Evolutionary conservation across 2,329 filamentous ascomycete genomes (phyloP), one percentile per base, ranked within the genome.

Genomic region (Verticillium dahliae): DNA sequence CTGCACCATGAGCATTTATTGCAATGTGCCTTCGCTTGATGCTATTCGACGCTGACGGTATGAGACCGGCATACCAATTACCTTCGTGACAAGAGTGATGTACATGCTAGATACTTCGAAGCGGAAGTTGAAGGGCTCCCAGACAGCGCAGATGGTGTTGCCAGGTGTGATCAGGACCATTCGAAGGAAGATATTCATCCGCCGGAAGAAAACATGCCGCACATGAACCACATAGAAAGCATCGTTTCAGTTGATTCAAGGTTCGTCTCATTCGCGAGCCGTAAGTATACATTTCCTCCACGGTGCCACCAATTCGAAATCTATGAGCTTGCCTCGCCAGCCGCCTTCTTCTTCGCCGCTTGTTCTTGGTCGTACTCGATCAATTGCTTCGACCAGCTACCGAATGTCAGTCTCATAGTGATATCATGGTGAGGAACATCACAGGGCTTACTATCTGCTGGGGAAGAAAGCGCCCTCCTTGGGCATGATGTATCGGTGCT

Each of bases 391-490:
- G 76, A 78, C 78, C 78, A 80, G 67, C 78, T 80, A 60, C 61
- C 37, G 14, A n/a, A n/a, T 10, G 66, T 71, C 57, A 74, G 71
- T 58, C 18, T 13, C 4, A 6, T 14, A 4, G 18, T 22, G 13
- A 3, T 13, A 2, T 31, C 6, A 22, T 6, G 31, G 13, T 35
- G 4, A 18, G 9, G 14, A 3, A 9, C 15, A 27, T 18, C 31
- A 18, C 22, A 6, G 57, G 9, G 84, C 89, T 71, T 82, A 94
- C 90, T 89, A 86, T 86, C 91, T 85, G 78, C 91, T 95, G 57
- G 90, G 90, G 76, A 89, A 92, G 83, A 93, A 95, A 71, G 89
- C 81, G 69, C 86, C 86, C 61, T 85, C 81, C 76, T 91, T 88
- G 39, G 91, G 91, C 81, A 92, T 91, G 75, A 83, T 87, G 68